These are phyloP conservation scores for Coemansia erecta DNA, from an alignment of 192 early-diverging fungal species.

Conservation along the genomic window DNA sequence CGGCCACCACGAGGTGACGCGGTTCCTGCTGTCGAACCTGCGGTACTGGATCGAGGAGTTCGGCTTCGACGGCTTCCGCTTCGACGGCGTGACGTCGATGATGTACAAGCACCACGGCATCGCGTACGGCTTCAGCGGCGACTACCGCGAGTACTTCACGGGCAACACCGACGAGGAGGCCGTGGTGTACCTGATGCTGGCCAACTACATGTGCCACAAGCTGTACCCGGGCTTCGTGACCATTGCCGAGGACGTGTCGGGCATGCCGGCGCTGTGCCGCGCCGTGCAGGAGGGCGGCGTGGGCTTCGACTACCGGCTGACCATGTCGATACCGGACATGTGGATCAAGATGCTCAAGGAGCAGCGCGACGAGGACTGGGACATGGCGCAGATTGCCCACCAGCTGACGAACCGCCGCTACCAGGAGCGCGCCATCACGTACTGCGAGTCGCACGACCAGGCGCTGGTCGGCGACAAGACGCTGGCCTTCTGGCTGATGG, in stretches of 20 bases:
- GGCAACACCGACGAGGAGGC: slow-evolving; percentile 76
- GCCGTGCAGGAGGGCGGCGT: slow-evolving; percentile 80
- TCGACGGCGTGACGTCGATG: slow-evolving; percentile 97
- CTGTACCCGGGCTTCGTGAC: slow-evolving; percentile 81
- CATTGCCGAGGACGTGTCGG: slow-evolving; percentile 97
- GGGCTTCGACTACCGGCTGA: slow-evolving; percentile 95
- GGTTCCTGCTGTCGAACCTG: slow-evolving; percentile 93
- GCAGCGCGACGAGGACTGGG: slow-evolving; percentile 86
- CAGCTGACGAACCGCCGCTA: slow-evolving; percentile 87
- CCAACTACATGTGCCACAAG: slow-evolving; percentile 80
- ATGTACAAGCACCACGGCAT: slow-evolving; percentile 96
- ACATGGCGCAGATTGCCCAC: slow-evolving; percentile 80
- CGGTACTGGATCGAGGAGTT: slow-evolving; percentile 91
- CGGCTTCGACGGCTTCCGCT: slow-evolving; percentile 94
- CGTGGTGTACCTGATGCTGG: slow-evolving; percentile 87
- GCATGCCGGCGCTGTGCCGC: slow-evolving; percentile 95
- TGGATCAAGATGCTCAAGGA: slow-evolving; percentile 99
- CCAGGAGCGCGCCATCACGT: slow-evolving; percentile 93
- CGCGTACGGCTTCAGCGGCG: slow-evolving; percentile 86
- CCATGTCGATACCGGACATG: slow-evolving; percentile 98
- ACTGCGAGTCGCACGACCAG: slow-evolving; percentile 96
- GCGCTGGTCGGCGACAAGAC: slow-evolving; percentile 98
- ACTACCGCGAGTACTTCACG: slow-evolving; percentile 93
- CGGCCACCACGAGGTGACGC: slow-evolving; percentile 81
- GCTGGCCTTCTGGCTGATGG: slow-evolving; percentile 99